Evolutionary conservation across 345 rosid genomes (phyloP).

Genomic region (Rubroshorea leprosula): DNA sequence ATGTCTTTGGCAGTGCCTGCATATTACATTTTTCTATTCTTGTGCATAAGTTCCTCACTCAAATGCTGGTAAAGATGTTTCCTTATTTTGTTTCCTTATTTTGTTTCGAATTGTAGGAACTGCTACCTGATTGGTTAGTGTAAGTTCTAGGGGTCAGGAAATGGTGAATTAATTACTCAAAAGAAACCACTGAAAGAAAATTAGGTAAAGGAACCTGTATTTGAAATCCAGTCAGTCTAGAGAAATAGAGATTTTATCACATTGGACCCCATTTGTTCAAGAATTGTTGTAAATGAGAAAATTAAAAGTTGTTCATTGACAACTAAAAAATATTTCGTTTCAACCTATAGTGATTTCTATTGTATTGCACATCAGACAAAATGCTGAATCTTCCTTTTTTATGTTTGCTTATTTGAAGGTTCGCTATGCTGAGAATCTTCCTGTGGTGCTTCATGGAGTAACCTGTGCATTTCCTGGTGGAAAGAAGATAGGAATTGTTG

Average conservation of each 20-base stretch:
- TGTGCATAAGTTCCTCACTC: too few species aligned
- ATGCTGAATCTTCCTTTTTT: constrained; percentile 17
- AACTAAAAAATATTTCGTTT: too few species aligned
- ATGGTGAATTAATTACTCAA: too few species aligned
- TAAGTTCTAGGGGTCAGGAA: too few species aligned
- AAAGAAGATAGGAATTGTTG: constrained; percentile 93
- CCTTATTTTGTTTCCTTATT: too few species aligned
- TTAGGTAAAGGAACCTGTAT: not conserved
- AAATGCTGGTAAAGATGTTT: too few species aligned
- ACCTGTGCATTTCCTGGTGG: constrained; percentile 91
- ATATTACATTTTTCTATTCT: too few species aligned
- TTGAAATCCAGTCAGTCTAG: not conserved
- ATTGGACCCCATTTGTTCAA: not conserved
- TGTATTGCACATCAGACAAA: not conserved
- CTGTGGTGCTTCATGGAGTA: constrained; percentile 83
- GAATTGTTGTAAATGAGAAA: not conserved
- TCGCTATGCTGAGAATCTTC: constrained; percentile 95
- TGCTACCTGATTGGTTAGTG: too few species aligned
- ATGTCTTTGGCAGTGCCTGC: not conserved
- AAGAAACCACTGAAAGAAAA: too few species aligned
- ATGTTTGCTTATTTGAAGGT: constrained; percentile 41
- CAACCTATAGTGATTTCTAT: too few species aligned
- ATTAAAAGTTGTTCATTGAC: not conserved
- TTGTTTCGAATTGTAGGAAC: too few species aligned
- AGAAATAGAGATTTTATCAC: not conserved